Percentiles rank a stretch among this genome's conserved stretches.
phyloP scores from a whole-genome alignment of 352 stramenopile genomes.

The Phytopythium montanum region DNA sequence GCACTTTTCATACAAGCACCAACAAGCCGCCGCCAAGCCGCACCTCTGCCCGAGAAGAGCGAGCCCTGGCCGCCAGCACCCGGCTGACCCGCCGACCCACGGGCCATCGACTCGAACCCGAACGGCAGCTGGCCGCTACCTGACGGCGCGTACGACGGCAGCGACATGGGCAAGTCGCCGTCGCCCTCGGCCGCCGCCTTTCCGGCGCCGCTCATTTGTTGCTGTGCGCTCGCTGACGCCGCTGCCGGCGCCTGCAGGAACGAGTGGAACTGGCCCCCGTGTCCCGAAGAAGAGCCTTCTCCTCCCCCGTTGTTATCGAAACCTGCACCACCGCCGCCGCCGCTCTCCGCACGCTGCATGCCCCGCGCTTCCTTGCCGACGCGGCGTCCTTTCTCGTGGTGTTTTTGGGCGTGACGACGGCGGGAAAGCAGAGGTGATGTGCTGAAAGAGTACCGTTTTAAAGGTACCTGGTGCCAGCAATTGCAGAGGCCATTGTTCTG shows the following conservation, averaged over 20 bases:
- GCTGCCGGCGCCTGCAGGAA: constrained; percentile 7
- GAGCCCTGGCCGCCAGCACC: constrained; percentile 8
- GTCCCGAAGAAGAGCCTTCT: not conserved
- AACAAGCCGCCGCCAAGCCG: not conserved
- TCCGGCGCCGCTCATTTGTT: not conserved
- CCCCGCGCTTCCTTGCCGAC: no score
- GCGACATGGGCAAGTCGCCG: constrained; percentile 61
- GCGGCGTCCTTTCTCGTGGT: not conserved
- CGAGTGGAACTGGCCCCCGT: constrained; percentile 7
- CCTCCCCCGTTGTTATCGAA: constrained; percentile 1
- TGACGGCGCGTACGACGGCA: constrained; percentile 70
- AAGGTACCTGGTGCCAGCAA: not conserved
- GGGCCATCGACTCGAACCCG: constrained; percentile 30
- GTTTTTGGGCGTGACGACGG: not conserved
- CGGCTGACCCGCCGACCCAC: constrained; percentile 17
- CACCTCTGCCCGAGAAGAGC: not conserved
- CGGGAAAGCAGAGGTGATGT: not conserved
- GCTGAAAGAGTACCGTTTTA: not conserved
- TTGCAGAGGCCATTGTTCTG: not conserved
- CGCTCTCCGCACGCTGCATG: constrained; percentile 17
- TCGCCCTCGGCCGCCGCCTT: constrained; percentile 20
- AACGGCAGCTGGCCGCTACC: constrained; percentile 23
- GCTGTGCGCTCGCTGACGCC: not conserved
- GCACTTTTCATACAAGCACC: not conserved
- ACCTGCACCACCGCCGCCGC: constrained; percentile 3